Evolutionary conservation across 2,329 filamentous ascomycete species (phyloP), one percentile per base, ranked within the genome.

Genomic region (Pseudogymnoascus destructans): DNA sequence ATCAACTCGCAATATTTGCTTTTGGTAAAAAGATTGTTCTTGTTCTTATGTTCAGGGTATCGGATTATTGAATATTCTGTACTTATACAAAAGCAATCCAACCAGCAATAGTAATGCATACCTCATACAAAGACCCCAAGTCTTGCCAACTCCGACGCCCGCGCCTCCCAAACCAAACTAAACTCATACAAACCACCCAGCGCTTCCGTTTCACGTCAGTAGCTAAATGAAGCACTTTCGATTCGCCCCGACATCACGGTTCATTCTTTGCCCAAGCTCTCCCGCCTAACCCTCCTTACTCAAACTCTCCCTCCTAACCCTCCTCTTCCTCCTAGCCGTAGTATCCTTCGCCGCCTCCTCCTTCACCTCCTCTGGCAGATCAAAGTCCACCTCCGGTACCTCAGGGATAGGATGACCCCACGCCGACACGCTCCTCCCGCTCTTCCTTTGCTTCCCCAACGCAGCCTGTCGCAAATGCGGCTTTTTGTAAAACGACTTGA

Each of bases 331-430:
- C 61, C 86, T 73, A 32, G 81, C 85, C 61, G 79, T 80, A 13
- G 77, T 74, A 65, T 77, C 79, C 61, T 83, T 69, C 36, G 72
- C 75, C 65, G 80, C 78, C 63, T 76, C 73, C 52, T 69, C 66
- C 42, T 65, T 61, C 57, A 64, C 69, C 57, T 71, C 85, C 5
- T 79, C 75, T 0, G 91, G 88, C 57, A 95, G 73, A 59, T 81
- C 77, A 68, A 96, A 97, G 40, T 95, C 87, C 30, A 69, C 69
- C 67, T 87, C 80, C 4, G 74, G 69, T 59, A 86, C 74, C 11
- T 95, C 88, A 0, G 91, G 91, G 17, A 97, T 72, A 0, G 86
- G 79, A 23, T 85, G 80, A 0, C 92, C 92, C 79, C 93, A 97
- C 3, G 91, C 92, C 54, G 86, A 76, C 13, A 84, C 77, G 57